phyloP scores from a whole-genome alignment of 2,329 filamentous ascomycete species.

The Tolypocladium paradoxum region DNA sequence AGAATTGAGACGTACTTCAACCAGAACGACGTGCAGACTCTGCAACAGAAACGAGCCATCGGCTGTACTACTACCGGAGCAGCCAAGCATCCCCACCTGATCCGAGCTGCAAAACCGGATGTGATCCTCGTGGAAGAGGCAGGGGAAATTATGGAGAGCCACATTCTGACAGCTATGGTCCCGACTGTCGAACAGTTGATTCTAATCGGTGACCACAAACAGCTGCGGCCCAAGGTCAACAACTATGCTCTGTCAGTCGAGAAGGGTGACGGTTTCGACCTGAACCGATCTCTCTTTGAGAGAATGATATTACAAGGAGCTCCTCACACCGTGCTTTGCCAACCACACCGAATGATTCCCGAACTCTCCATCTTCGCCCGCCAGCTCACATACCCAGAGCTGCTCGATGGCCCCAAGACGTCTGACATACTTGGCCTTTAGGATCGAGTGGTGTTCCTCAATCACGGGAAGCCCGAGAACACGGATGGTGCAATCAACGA shows the following conservation, averaged over 20 bases:
- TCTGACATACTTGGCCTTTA: too few relatives aligned
- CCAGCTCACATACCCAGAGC: too few relatives aligned
- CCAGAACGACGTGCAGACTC: conserved; percentile 18
- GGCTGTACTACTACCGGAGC: conserved; percentile 63
- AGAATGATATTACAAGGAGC: conserved; percentile 41
- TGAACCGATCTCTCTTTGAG: conserved; percentile 61
- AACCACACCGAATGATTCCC: too few relatives aligned
- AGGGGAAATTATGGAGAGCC: conserved; percentile 60
- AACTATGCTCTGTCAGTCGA: conserved; percentile 52
- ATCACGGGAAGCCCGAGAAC: too few relatives aligned
- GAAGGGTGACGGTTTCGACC: conserved; percentile 52
- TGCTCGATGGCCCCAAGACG: too few relatives aligned
- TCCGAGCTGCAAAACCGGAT: conserved; percentile 44
- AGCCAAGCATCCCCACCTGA: conserved; percentile 45
- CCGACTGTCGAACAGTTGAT: conserved; percentile 50
- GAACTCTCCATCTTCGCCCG: too few relatives aligned
- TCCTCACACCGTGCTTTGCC: too few relatives aligned
- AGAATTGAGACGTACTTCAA: too few relatives aligned
- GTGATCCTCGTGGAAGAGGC: conserved; percentile 62
- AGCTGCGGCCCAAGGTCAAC: conserved; percentile 57
- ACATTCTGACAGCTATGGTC: conserved; percentile 47
- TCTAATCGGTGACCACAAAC: conserved; percentile 64
- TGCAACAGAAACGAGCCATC: conserved; percentile 45
- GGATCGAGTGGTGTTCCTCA: too few relatives aligned
- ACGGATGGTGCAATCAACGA: too few relatives aligned